phyloP scores from a whole-genome alignment of 345 rosid genomes.

The Dipteronia dyeriana region DNA sequence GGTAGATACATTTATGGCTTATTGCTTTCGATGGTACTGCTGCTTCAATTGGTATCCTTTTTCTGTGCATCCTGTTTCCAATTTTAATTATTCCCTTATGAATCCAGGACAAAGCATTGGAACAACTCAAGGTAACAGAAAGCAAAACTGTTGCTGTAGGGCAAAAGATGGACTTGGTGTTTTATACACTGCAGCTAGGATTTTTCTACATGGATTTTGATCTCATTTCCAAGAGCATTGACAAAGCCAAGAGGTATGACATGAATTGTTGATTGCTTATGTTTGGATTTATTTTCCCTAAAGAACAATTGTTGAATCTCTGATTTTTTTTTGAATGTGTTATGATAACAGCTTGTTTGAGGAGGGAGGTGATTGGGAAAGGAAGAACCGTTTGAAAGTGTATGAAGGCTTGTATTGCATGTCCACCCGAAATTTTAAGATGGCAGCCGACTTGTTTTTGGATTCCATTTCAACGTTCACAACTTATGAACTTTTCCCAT shows the following conservation, averaged over 20 bases:
- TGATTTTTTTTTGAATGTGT: conserved; percentile 4
- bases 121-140: conserved; percentile 92
- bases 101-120: conserved; percentile 86
- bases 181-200: conserved; percentile 80
- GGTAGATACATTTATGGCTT: conserved; percentile 41
- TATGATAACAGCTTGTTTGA: conserved; percentile 78
- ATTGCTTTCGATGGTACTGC: conserved; percentile 1
- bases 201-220: conserved; percentile 97
- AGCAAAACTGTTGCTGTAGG: conserved; percentile 99
- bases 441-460: conserved; percentile 86
- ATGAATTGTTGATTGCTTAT: conserved; percentile 4
- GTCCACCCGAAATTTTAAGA: conserved; percentile 86
- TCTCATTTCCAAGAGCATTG: conserved; percentile 91
- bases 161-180: conserved; percentile 96
- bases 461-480: conserved; percentile 99
- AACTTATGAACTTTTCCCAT: conserved; percentile 92
- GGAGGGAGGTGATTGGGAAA: conserved; percentile 99
- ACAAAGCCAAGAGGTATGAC: conserved; percentile 85
- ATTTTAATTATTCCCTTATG: conserved; percentile 14
- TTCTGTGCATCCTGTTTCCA: conserved; percentile 9
- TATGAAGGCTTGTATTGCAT: conserved; percentile 94
- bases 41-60: conserved; percentile 7
- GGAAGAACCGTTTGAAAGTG: conserved; percentile 95
- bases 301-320: conserved; percentile 5
- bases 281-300: conserved; percentile 9